Conservation (phyloP, 257 asterid species). For the Leptodermis oblonga region DNA sequence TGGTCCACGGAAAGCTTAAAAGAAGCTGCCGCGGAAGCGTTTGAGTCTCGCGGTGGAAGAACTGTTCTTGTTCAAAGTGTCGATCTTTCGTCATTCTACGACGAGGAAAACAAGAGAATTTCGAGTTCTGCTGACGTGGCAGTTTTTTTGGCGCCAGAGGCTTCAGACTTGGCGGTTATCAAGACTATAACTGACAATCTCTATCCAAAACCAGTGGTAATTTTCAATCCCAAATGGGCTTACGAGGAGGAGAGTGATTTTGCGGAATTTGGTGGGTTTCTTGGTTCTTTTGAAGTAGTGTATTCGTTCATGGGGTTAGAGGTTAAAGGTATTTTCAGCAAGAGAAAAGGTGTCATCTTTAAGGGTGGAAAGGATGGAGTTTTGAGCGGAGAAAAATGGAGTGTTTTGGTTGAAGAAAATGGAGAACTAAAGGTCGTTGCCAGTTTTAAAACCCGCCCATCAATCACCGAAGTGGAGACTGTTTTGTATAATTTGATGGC, state of each 20-base stretch:
- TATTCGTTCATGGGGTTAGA: slow-evolving; percentile 87
- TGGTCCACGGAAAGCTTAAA: slow-evolving; percentile 48
- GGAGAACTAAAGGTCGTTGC: slow-evolving; percentile 57
- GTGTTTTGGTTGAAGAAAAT: slow-evolving; percentile 67
- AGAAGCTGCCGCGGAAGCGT: slow-evolving; percentile 48
- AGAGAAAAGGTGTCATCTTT: slow-evolving; percentile 72
- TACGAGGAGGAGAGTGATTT: slow-evolving; percentile 66
- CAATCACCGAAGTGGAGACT: slow-evolving; percentile 64
- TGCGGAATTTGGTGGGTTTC: slow-evolving; percentile 50
- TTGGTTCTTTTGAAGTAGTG: slow-evolving; percentile 72
- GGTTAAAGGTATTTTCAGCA: slow-evolving; percentile 63
- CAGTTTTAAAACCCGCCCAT: slow-evolving; percentile 53
- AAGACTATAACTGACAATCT: slow-evolving; percentile 44
- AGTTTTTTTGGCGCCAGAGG: slow-evolving; percentile 59
- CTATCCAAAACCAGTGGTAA: slow-evolving; percentile 65
- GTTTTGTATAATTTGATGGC: slow-evolving; percentile 87
- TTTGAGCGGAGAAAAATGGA: slow-evolving; percentile 83
- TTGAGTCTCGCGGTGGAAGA: slow-evolving; percentile 41
- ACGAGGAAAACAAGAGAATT: slow-evolving; percentile 34
- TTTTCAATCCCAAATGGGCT: slow-evolving; percentile 82
- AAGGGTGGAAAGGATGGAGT: slow-evolving; percentile 71
- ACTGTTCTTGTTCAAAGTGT: slow-evolving; percentile 41
- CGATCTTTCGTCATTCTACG: slow-evolving; percentile 38
- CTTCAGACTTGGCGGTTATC: slow-evolving; percentile 46
- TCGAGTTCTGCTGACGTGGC: slow-evolving; percentile 53